Base-by-base conservation (phyloP, 73 alveolate genomes). In the Symbiodinium natans region DNA sequence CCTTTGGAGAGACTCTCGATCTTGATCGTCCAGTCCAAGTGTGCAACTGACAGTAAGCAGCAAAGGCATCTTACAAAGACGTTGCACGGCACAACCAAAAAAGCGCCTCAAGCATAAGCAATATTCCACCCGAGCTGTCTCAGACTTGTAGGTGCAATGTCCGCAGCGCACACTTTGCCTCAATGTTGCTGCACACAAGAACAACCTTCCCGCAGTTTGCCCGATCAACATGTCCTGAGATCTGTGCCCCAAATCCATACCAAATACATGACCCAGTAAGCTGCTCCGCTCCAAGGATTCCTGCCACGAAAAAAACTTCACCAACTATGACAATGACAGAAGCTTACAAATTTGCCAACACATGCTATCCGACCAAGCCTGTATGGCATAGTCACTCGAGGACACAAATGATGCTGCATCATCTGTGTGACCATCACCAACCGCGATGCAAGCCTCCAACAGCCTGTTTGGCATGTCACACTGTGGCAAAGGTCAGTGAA, bases 261-360 rank as follows among this genome's bases (percentile, higher is more conserved):
- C 96, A 41, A 90, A 90, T 19, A 90, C 75, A 31, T 40, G 43
- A 33, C 96, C 96, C n/a, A 90, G 43, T 17, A 90, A 31, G 41
- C 88, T 68, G 96, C 77, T 90, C 80, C 88, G 11, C 96, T 90
- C 96, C 54, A 90, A 33, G 52, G 77, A 63, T 77, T 90, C 96
- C 96, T 83, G 84, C 40, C 23, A 8, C 63, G 63, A 48, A 48
- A 17, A 10, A 17, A 48, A 10, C 23, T 48, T 48, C 17, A 10
- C 63, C 17, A 48, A 48, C 63, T 10, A 48, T 10, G 17, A 8
- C 17, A 48, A 48, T 17, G 23, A 8, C 8, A 48, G 63, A 48
- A 48, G 63, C 23, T 10, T 17, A 8, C 63, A 8, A 10, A 10
- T 17, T 48, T 8, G 63, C 63, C 63, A 48, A 10, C 63, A 17